Evolutionary conservation across 1,284 basidiomycete genomes (phyloP).

Genomic region (Boletus sp.): DNA sequence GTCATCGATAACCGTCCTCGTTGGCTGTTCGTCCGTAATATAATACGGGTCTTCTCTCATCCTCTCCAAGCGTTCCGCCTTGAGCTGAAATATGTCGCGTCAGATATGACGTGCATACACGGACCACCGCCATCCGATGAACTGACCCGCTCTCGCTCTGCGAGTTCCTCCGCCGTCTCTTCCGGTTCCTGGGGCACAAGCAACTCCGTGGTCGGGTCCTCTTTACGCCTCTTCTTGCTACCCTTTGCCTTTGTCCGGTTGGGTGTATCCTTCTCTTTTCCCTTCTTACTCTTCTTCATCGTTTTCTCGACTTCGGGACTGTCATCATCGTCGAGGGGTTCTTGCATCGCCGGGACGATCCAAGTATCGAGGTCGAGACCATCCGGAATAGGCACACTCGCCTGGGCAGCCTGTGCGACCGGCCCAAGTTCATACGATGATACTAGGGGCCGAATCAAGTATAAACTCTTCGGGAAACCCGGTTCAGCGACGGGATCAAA

Average conservation of each 20-base stretch:
- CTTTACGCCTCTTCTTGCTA: slow-evolving; percentile 36
- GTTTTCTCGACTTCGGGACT: slow-evolving; percentile 36
- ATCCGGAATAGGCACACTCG: slow-evolving; percentile 78
- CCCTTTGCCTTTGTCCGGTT: slow-evolving; percentile 37
- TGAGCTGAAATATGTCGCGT: slow-evolving; percentile 52
- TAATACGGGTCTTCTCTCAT: slow-evolving; percentile 88
- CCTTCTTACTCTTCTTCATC: slow-evolving; percentile 50
- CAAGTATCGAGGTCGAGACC: slow-evolving; percentile 85
- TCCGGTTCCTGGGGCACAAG: slow-evolving; percentile 35
- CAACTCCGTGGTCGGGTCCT: slow-evolving; percentile 40
- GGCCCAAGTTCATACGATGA: slow-evolving; percentile 84
- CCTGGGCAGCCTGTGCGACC: slow-evolving; percentile 81
- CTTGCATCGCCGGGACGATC: slow-evolving; percentile 72
- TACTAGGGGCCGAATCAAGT: slow-evolving; percentile 85
- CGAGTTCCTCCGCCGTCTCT: slow-evolving; percentile 62
- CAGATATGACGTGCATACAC: slow-evolving; percentile 1
- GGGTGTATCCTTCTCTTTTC: slow-evolving; percentile 53
- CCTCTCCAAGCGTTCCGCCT: slow-evolving; percentile 73
- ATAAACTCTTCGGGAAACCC: slow-evolving; percentile 84
- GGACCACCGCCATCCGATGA: background rate
- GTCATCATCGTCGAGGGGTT: slow-evolving; percentile 41
- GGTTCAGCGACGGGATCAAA: slow-evolving; percentile 46
- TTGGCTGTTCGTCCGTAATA: slow-evolving; percentile 65
- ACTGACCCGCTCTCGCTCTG: slow-evolving; percentile 62
- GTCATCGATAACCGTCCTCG: slow-evolving; percentile 55